Evolutionary conservation across 495 filamentous ascomycete species (phyloP).

Genomic region (Acidiella bohemica): DNA sequence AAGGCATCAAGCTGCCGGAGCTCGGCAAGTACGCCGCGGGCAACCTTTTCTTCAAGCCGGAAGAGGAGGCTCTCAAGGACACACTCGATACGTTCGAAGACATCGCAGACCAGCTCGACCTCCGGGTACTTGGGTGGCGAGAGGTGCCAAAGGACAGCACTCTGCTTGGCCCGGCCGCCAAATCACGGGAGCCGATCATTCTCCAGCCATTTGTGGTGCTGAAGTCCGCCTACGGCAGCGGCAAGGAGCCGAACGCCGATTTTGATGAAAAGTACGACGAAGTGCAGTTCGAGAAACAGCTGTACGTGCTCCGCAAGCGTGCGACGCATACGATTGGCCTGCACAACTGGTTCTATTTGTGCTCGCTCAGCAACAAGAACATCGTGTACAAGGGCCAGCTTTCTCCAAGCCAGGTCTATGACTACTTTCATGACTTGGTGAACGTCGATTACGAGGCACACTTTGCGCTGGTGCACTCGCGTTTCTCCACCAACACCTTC

Average conservation of each 20-base stretch:
- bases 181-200: slow-evolving; percentile 87
- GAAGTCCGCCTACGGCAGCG: slow-evolving; percentile 69
- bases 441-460: slow-evolving; percentile 96
- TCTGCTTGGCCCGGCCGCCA: slow-evolving; percentile 82
- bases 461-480: slow-evolving; percentile 94
- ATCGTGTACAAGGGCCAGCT: slow-evolving; percentile 99
- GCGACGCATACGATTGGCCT: slow-evolving; percentile 88
- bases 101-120: slow-evolving; percentile 70
- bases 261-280: slow-evolving; percentile 74
- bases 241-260: slow-evolving; percentile 64
- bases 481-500: slow-evolving; percentile 98
- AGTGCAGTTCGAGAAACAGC: slow-evolving; percentile 76
- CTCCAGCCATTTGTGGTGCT: slow-evolving; percentile 94
- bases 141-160: slow-evolving; percentile 86
- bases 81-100: slow-evolving; percentile 84
- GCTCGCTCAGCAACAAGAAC: slow-evolving; percentile 95
- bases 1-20: slow-evolving; percentile 70
- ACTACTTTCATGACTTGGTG: slow-evolving; percentile 96
- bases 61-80: slow-evolving; percentile 71
- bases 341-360: slow-evolving; percentile 98
- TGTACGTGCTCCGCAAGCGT: slow-evolving; percentile 90
- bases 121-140: slow-evolving; percentile 93
- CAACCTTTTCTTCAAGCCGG: slow-evolving; percentile 98
- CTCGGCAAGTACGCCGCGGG: slow-evolving; percentile 92
- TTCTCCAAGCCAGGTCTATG: slow-evolving; percentile 92